Base-by-base conservation (phyloP, 495 filamentous ascomycete genomes). In the Tuber brumale region DNA sequence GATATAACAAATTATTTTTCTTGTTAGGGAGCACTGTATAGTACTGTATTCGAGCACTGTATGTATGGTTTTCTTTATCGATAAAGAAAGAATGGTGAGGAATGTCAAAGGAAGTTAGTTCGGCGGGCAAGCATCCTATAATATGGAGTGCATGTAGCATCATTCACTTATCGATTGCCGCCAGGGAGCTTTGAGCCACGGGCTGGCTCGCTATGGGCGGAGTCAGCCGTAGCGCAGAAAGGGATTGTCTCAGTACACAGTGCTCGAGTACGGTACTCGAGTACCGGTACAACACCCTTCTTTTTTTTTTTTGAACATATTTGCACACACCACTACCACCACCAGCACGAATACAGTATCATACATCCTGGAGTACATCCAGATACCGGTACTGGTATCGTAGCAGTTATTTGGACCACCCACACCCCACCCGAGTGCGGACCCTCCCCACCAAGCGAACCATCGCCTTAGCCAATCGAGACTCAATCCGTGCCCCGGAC, bases 401-500 rank as follows among this genome's bases (percentile, higher is more conserved):
- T 27, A 57, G 51, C n/a, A 57, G n/a, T 57, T 57, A 27, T 57
- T 57, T 27, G 51, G 46, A 9, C 46, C 51, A 27, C 51, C 23
- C 51, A 57, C 57, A 61, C 43, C 57, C 57, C 57, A 61, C 57
- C 57, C 27, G 57, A 31, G n/a, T 16, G 10, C n/a, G 57, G 8
- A n/a, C 27, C 7, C 21, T 23, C 46, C 14, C 57, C 57, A 61
- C 57, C 57, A 61, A 61, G 57, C 57, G n/a, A 61, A 61, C 57
- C 12, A 61, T 61, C n/a, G n/a, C 57, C 57, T 61, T 31, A 14
- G 12, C 57, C 57, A 61, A 61, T 61, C 4, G 10, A 61, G 57
- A 31, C 57, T 31, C 57, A n/a, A 61, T 16, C 57, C n/a, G 57
- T 61, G 57, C 57, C 57, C 57, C n/a, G 57, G 57, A 61, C 57